Evolutionary conservation across 148 eudicot species (phyloP), one percentile per base, ranked within the genome.

Genomic region (Nepenthes mirabilis): DNA sequence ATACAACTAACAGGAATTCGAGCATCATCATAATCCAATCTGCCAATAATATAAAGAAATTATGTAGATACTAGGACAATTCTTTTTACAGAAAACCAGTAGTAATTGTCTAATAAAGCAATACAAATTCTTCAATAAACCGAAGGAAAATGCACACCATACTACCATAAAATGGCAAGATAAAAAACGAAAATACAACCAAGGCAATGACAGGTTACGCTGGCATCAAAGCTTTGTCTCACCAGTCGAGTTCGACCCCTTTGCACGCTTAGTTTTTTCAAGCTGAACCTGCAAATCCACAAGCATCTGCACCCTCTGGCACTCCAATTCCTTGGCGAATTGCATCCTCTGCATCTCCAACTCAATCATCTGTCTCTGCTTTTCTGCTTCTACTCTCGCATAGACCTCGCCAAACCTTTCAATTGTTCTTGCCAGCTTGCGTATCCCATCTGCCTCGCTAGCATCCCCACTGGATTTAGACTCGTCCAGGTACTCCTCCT

Each of bases 301-400:
- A 52, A 86, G 78, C 81, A 83, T 73, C 55, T 86, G 89, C 95
- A 86, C 81, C 72, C 95, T 79, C 56, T 86, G 95, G 54, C 82
- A 82, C 73, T 86, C 95, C 78, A 86, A 65, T 60, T 86, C 95
- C 68, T 79, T 86, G 3, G 84, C 81, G 65, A 86, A 83, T 35
- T 81, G 83, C 95, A 86, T 86, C 76, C 84, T 73, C 62, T 81
- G 87, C 68, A 83, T 86, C 74, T 86, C 95, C 77, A 86, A 68
- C 58, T 86, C 95, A 53, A 86, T 68, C 85, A 83, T 63, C 62
- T 86, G 89, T 60, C 76, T 79, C 72, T 83, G 95, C 57, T 86
- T 86, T 58, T 77, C 85, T 1, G 65, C 70, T 62, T 86, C 95
- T 47, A 86, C 80, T 43, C 74, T 83, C 49, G 86, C 84, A 61